Evolutionary conservation across 2,329 filamentous ascomycete species (phyloP).

Genomic region (Aspergillus pseudotamarii): DNA sequence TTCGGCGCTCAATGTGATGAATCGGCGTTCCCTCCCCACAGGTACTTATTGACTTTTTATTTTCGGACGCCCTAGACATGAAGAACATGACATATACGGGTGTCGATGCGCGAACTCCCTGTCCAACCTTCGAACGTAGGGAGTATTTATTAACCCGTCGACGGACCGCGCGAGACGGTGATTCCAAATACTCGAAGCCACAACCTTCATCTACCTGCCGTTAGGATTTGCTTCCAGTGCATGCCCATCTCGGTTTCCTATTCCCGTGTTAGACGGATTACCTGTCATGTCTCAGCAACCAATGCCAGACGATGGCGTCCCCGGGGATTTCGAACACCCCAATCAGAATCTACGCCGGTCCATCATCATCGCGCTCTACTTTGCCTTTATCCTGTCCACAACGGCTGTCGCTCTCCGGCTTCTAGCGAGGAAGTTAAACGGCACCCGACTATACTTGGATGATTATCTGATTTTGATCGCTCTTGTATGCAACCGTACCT

Average conservation of each 20-base stretch:
- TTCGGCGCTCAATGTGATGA: neutral
- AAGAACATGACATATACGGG: neutral
- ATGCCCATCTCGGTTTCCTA: conserved; percentile 3
- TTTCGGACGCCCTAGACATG: neutral
- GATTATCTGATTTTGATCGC: conserved; percentile 35
- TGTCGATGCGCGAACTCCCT: neutral
- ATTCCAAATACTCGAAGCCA: conserved; percentile 30
- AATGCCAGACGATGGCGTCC: conserved; percentile 12
- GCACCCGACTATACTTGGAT: conserved; percentile 30
- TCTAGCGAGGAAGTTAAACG: conserved; percentile 28
- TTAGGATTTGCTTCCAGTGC: conserved; percentile 8
- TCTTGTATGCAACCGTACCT: conserved; percentile 19
- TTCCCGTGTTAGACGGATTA: conserved; percentile 6
- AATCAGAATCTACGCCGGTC: conserved; percentile 25
- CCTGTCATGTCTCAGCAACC: conserved; percentile 24
- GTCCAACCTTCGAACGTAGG: neutral
- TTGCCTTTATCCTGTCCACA: conserved; percentile 30
- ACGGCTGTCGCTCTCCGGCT: conserved; percentile 30
- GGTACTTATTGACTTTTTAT: neutral
- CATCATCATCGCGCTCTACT: conserved; percentile 28
- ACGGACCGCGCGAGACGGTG: neutral
- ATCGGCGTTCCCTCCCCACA: neutral
- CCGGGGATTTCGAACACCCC: conserved; percentile 31
- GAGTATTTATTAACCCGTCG: conserved; percentile 1
- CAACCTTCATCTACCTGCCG: conserved; percentile 14